phyloP scores from a whole-genome alignment of 768 basidiomycete species.

The Kwoniella botswanensis region DNA sequence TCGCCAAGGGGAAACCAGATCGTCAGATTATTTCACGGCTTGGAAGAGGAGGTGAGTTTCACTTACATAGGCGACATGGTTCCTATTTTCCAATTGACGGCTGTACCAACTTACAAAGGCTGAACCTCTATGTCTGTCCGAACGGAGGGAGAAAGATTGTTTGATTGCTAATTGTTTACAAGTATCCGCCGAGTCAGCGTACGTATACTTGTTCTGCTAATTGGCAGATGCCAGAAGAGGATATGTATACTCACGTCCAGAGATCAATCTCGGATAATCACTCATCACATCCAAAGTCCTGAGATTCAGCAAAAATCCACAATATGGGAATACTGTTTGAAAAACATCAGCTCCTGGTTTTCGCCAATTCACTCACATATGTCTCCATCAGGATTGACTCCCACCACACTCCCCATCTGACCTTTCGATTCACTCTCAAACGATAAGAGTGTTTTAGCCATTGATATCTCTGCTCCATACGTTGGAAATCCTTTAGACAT shows the following conservation, averaged over 20 bases:
- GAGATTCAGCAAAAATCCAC: conserved; percentile 81
- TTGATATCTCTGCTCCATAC: conserved; percentile 89
- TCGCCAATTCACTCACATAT: conserved; percentile 41
- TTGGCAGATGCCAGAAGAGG: background rate
- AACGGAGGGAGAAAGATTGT: conserved; percentile 46
- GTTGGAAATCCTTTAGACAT: conserved; percentile 89
- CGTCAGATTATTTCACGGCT: too few species aligned
- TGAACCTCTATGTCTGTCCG: conserved; percentile 31
- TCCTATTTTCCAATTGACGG: conserved; percentile 67
- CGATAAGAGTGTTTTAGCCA: conserved; percentile 86
- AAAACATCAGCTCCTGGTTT: too few species aligned
- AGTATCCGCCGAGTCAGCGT: background rate
- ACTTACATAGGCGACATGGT: conserved; percentile 72
- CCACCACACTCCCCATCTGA: conserved; percentile 33
- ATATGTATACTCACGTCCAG: conserved; percentile 64
- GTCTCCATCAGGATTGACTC: conserved; percentile 57
- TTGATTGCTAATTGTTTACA: conserved; percentile 47
- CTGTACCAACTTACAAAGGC: conserved; percentile 53
- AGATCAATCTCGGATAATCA: conserved; percentile 75
- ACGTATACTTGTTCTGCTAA: background rate
- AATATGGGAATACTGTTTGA: conserved; percentile 86
- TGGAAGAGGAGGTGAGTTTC: too few species aligned
- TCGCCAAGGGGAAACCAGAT: background rate
- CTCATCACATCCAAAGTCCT: conserved; percentile 74
- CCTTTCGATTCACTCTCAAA: conserved; percentile 62